These are phyloP conservation scores for Metarhizium robertsii DNA, from an alignment of 2,329 filamentous ascomycete species.

Conservation along the genomic window DNA sequence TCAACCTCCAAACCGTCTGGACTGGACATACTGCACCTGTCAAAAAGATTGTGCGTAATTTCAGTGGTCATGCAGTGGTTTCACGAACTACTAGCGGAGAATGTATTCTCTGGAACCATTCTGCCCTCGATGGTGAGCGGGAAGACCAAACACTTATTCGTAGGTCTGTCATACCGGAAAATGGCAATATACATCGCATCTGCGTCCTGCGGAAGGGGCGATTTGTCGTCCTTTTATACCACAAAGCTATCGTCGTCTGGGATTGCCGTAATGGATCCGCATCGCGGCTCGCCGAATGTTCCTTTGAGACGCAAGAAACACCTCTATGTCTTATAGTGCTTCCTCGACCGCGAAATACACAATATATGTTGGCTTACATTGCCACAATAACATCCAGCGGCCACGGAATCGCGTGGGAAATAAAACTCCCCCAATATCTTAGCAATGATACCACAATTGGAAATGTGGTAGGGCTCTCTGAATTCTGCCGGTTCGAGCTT, in stretches of 20 bases:
- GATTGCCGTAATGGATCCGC: conserved; percentile 58
- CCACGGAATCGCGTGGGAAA: conserved; percentile 73
- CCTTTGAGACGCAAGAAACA: conserved; percentile 56
- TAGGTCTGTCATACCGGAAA: conserved; percentile 58
- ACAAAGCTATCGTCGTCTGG: conserved; percentile 66
- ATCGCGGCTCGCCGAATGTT: conserved; percentile 35
- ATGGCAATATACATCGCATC: conserved; percentile 69
- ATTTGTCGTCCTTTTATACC: conserved; percentile 72
- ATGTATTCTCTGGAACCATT: conserved; percentile 73
- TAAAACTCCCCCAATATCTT: conserved; percentile 47
- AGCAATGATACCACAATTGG: conserved; percentile 14
- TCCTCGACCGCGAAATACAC: conserved; percentile 49
- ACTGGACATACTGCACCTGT: conserved; percentile 75
- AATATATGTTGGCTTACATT: conserved; percentile 55
- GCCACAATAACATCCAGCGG: conserved; percentile 76
- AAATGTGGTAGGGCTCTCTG: conserved; percentile 32
- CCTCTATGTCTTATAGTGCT: conserved; percentile 73
- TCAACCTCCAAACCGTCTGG: conserved; percentile 60
- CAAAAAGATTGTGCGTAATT: conserved; percentile 79
- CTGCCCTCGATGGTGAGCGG: conserved; percentile 15
- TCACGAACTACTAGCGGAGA: conserved; percentile 74
- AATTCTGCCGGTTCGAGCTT: conserved; percentile 66
- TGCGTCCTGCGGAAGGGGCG: conserved; percentile 68
- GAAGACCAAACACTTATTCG: conserved; percentile 44
- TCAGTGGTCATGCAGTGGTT: conserved; percentile 68